Base-by-base conservation (phyloP, 78 protist species). In the Protostelium mycophagum region DNA sequence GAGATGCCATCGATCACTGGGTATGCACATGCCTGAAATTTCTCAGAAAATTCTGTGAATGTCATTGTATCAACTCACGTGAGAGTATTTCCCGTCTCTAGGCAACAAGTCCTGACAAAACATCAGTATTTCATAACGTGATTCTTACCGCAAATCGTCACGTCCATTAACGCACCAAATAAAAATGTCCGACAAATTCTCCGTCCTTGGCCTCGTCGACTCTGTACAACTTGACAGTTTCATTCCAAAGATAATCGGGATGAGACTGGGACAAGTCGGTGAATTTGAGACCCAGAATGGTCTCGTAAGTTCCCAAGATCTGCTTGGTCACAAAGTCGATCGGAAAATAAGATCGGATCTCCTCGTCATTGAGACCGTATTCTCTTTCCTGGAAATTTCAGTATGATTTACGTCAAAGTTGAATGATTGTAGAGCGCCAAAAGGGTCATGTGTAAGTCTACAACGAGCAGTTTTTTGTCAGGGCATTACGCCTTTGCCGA, bases 31-130 rank as follows among this genome's bases (percentile, higher is more conserved):
- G 9, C 84, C 86, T 0, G 90, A 36, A 1, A 85, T 87, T 34
- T 86, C 90, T 28, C 84, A 36, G 84, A 36, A 85, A 91, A 31
- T 9, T 31, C 34, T 28, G 86, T 28, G 63, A 86, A 83, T 63
- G 73, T 63, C 89, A 38, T 51, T 36, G 86, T 28, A 89, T 90
- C 29, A 36, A 87, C 37, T 63, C 86, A 35, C 91, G 87, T 96
- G 97, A 29, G 84, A 34, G 91, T 85, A 96, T 89, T 96, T 94
- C 34, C 94, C 94, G 28, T 91, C 95, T 63, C 97, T 90, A 83
- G 97, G 97, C 84, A 39, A 38, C 37, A 96, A 73, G 86, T 96
- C 97, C 73, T 51, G n/a, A 51, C 73, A 25, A 5, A 25, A 25
- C 73, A 25, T 51, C 73, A 51, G 73, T 51, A 25, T 51, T 51